Evolutionary conservation across 2,329 filamentous ascomycete species (phyloP).

Genomic region (Plenodomus biglobosus): DNA sequence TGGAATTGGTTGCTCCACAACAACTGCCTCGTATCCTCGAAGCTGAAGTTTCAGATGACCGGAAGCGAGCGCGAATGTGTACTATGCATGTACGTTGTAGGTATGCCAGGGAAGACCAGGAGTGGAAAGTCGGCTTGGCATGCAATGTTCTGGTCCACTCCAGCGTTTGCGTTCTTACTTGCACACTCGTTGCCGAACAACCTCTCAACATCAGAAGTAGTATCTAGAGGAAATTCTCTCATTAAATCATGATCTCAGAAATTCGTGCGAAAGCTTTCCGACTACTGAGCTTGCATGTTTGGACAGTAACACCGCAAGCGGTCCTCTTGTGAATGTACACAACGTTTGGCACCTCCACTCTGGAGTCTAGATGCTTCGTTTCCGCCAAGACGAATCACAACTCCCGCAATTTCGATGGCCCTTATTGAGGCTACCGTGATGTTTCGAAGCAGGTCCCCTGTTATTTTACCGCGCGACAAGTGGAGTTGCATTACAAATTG

Average conservation of each 20-base stretch:
- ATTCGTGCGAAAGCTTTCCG: not conserved
- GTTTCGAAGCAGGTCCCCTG: conserved; percentile 17
- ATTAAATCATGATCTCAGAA: not conserved
- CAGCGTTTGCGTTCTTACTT: not conserved
- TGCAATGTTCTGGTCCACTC: not conserved
- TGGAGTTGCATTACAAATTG: conserved; percentile 9
- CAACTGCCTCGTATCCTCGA: no score
- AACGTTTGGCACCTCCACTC: no score
- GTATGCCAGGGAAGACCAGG: not conserved
- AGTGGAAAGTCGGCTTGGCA: not conserved
- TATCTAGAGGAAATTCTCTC: not conserved
- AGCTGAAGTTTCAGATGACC: no score
- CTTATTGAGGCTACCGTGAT: conserved; percentile 7
- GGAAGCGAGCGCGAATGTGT: not conserved
- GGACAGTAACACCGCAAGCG: not conserved
- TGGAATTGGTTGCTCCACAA: no score
- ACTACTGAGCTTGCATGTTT: not conserved
- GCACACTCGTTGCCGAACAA: not conserved
- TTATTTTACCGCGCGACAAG: conserved; percentile 15
- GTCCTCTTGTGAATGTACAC: not conserved
- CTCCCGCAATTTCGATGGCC: conserved; percentile 9
- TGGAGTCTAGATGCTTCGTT: no score
- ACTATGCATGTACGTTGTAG: not conserved
- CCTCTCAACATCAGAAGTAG: not conserved
- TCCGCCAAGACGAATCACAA: not conserved